phyloP scores from a whole-genome alignment of 1,284 basidiomycete species.

The Thecaphora thlaspeos region DNA sequence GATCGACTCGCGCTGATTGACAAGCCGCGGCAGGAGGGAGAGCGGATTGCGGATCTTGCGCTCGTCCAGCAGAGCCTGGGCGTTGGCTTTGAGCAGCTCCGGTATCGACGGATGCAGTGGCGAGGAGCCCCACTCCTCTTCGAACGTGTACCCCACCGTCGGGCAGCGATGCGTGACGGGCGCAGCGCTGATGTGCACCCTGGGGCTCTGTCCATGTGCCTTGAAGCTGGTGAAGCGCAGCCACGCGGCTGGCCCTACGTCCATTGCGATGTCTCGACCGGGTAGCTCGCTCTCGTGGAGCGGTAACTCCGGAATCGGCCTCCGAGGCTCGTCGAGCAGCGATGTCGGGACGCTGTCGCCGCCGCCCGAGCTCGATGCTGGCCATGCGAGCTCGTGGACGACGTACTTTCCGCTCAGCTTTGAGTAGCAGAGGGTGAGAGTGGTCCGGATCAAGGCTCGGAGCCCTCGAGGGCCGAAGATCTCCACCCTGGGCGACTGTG shows the following conservation, averaged over 20 bases:
- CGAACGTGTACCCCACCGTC: conserved; percentile 50
- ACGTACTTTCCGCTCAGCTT: conserved; percentile 44
- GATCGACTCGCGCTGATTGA: conserved; percentile 29
- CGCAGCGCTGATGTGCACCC: conserved; percentile 46
- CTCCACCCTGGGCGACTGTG: conserved; percentile 29
- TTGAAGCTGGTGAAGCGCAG: conserved; percentile 33
- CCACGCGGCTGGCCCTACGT: conserved; percentile 41
- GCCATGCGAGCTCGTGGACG: conserved; percentile 55
- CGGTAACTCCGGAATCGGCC: conserved; percentile 40
- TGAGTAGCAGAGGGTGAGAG: conserved; percentile 50
- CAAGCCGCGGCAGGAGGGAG: conserved; percentile 35
- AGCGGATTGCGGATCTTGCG: conserved; percentile 49
- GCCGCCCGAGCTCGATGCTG: no score
- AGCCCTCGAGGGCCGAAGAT: conserved; percentile 52
- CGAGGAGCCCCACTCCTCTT: conserved; percentile 35
- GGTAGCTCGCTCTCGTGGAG: conserved; percentile 44
- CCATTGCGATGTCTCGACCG: conserved; percentile 43
- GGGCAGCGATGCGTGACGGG: conserved; percentile 54
- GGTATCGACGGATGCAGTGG: conserved; percentile 26
- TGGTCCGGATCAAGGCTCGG: conserved; percentile 47
- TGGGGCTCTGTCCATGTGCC: conserved; percentile 11
- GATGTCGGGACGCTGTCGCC: conserved; percentile 7
- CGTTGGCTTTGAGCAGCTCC: conserved; percentile 43
- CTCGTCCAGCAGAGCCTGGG: conserved; percentile 27
- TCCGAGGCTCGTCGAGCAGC: conserved; percentile 12